Base-by-base conservation (phyloP, 2,329 filamentous ascomycete genomes). In the Colletotrichum kahawae region DNA sequence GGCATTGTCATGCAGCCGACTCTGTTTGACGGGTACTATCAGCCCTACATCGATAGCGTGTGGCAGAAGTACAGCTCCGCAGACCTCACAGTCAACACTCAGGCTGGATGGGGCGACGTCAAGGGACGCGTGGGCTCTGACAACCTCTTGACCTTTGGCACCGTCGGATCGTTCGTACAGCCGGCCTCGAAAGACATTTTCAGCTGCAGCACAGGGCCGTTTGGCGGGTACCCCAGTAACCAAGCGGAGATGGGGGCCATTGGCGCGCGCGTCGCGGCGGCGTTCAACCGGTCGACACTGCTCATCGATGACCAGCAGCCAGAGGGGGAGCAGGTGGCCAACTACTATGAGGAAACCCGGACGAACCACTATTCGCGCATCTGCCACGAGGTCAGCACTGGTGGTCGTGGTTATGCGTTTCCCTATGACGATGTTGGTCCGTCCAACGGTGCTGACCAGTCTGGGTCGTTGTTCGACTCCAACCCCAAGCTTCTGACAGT, bases 251-350 rank as follows among this genome's bases (percentile, higher is more conserved):
- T 88, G 81, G 89, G 90, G 75, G 92, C 92, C 54, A 90, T 96
- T 71, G 92, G 92, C 10, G 93, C 95, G 0, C 89, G 95, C n/a
- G 84, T 97, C 16, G 90, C 93, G 0, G 94, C 95, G 1, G 94
- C 93, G 1, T 91, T 96, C 79, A 95, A 96, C 83, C 89, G 95
- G 27, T 92, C 90, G 38, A 96, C 93, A 13, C 83, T 97, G 75
- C 83, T 94, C 65, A 80, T 83, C 24, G 84, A 89, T 78, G 68
- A 82, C n/a, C 79, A 80, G 77, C 91, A 90, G 83, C 92, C 90
- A 16, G 86, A 89, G 70, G 85, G 86, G 66, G 89, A 90, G 80
- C 76, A 79, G 1, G 83, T 88, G 3, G 80, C 80, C 7, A 81
- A 80, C 10, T 93, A 92, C 80, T 94, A 94, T 82, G 77, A 81